Evolutionary conservation across 805 yeast species (phyloP).

Genomic region (Hemisphaericaspora nanyangensis): DNA sequence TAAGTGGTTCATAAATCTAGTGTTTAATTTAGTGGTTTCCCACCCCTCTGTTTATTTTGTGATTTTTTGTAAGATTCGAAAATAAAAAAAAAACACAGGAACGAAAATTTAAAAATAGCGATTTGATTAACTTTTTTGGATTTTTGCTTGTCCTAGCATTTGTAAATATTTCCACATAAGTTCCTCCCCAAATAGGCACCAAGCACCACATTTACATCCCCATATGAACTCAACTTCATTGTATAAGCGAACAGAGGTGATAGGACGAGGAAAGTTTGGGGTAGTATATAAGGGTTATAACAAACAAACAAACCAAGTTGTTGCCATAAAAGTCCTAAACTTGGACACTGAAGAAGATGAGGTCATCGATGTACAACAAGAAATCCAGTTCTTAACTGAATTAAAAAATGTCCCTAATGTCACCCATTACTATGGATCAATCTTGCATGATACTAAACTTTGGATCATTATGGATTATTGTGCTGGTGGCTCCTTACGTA

Average conservation of each 20-base stretch:
- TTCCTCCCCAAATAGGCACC: no score
- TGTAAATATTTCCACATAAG: no score
- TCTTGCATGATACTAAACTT: slow-evolving; percentile 79
- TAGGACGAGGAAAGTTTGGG: slow-evolving; percentile 97
- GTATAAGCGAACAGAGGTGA: slow-evolving; percentile 81
- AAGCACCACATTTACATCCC: background rate
- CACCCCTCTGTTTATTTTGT: no score
- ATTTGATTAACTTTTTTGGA: no score
- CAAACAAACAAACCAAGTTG: slow-evolving; percentile 66
- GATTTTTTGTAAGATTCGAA: no score
- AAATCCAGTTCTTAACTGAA: slow-evolving; percentile 80
- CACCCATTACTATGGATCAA: slow-evolving; percentile 87
- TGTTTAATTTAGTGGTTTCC: no score
- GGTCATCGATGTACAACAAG: slow-evolving; percentile 90
- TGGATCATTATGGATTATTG: slow-evolving; percentile 99
- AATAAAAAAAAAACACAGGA: no score
- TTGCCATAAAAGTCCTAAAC: slow-evolving; percentile 90
- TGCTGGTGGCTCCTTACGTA: slow-evolving; percentile 92
- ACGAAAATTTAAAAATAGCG: no score
- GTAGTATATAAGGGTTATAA: slow-evolving; percentile 87
- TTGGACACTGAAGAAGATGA: slow-evolving; percentile 93
- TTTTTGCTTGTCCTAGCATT: no score
- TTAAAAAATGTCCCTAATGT: slow-evolving; percentile 85
- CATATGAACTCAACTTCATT: slow-evolving; percentile 20
- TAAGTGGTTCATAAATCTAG: no score